Evolutionary conservation across 805 yeast species (phyloP).

Genomic region (Nakazawaea pomicola): DNA sequence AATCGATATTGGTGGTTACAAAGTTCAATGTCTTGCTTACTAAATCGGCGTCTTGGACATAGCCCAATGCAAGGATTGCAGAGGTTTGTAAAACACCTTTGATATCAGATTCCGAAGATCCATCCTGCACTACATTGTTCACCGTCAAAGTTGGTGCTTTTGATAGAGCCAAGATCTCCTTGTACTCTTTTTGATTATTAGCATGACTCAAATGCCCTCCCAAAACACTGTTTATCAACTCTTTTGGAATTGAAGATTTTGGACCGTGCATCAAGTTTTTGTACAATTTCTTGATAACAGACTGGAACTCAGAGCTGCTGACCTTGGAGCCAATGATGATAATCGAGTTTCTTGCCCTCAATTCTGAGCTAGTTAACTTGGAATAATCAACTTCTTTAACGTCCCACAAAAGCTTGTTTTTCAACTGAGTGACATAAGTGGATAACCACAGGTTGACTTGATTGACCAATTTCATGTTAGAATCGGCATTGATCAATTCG

Average conservation of each 20-base stretch:
- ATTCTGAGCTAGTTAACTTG: conserved; percentile 28
- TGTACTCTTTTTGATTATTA: conserved; percentile 52
- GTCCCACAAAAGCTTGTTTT: conserved; percentile 34
- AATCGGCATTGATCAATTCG: conserved; percentile 13
- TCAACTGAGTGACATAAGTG: conserved; percentile 14
- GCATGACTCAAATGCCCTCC: conserved; percentile 33
- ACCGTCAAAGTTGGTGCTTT: conserved; percentile 44
- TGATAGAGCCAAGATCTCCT: conserved; percentile 49
- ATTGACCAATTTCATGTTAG: conserved; percentile 3
- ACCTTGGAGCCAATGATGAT: conserved; percentile 33
- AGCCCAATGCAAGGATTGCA: conserved; percentile 54
- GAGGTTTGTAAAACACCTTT: conserved; percentile 33
- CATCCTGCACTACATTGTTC: conserved; percentile 29
- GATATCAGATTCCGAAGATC: conserved; percentile 27
- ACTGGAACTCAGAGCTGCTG: conserved; percentile 22
- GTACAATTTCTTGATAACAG: conserved; percentile 35
- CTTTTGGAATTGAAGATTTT: conserved; percentile 44
- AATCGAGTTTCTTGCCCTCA: conserved; percentile 37
- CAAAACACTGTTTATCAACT: conserved; percentile 40
- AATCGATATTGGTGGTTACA: conserved; percentile 51
- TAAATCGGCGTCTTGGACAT: conserved; percentile 37
- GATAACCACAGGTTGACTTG: conserved; percentile 4
- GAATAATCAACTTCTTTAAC: conserved; percentile 19
- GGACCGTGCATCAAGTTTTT: conserved; percentile 52
- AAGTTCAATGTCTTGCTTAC: conserved; percentile 52